phyloP scores from a whole-genome alignment of 1,284 basidiomycete species.

The Cystobasidiaceae sp. region DNA sequence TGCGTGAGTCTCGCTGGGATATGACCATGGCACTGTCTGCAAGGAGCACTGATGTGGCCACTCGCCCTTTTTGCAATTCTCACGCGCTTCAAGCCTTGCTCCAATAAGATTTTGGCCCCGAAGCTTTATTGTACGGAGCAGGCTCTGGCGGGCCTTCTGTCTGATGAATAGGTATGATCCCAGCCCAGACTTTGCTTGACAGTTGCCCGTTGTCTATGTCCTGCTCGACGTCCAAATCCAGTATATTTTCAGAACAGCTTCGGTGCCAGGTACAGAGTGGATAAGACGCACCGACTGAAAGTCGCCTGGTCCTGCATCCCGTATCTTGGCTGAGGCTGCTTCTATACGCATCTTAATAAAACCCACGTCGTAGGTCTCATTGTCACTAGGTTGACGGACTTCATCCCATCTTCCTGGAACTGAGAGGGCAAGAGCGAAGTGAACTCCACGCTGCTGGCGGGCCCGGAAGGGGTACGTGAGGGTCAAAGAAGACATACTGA shows the following conservation, averaged over 20 bases:
- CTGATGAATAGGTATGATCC: background rate
- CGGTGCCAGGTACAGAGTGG: too few relatives aligned
- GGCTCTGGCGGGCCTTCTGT: background rate
- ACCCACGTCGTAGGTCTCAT: constrained; percentile 6
- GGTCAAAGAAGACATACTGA: background rate
- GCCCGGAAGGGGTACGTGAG: too few relatives aligned
- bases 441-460: too few relatives aligned
- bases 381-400: constrained; percentile 6
- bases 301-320: constrained; percentile 15
- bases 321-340: constrained; percentile 4
- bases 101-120: background rate
- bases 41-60: too few relatives aligned
- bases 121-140: background rate
- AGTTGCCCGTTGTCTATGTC: constrained; percentile 10
- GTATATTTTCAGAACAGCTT: too few relatives aligned
- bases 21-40: too few relatives aligned
- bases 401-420: constrained; percentile 18
- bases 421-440: too few relatives aligned
- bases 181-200: constrained; percentile 8
- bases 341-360: constrained; percentile 25
- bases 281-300: constrained; percentile 7
- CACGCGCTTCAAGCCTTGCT: too few relatives aligned
- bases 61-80: too few relatives aligned
- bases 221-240: background rate
- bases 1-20: too few relatives aligned